Evolutionary conservation across 192 early-diverging fungal species (phyloP).

Genomic region (Geosiphon pyriformis): DNA sequence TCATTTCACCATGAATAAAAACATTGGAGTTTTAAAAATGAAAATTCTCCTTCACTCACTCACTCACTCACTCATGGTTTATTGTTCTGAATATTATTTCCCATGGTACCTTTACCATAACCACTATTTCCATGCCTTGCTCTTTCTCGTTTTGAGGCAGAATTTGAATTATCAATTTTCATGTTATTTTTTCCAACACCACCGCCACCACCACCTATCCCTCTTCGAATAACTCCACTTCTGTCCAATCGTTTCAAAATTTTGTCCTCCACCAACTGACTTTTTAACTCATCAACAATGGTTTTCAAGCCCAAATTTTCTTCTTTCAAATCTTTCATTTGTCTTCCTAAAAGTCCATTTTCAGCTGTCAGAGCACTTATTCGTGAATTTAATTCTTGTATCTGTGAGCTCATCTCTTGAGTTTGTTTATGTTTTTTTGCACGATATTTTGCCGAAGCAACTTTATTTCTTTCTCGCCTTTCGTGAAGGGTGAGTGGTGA

Average conservation of each 20-base stretch:
- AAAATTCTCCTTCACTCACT: no score
- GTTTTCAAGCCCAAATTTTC: conserved; percentile 47
- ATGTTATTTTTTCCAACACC: not conserved
- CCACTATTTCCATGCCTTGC: conserved; percentile 7
- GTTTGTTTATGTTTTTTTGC: conserved; percentile 56
- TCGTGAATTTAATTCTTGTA: conserved; percentile 30
- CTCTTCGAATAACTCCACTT: conserved; percentile 21
- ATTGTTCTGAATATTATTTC: no score
- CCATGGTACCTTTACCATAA: conserved; percentile 14
- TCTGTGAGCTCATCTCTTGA: conserved; percentile 49
- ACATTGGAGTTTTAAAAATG: no score
- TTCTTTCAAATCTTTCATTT: conserved; percentile 40
- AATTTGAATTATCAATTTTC: not conserved
- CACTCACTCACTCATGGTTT: no score
- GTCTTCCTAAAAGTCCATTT: conserved; percentile 40
- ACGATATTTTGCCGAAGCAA: conserved; percentile 56
- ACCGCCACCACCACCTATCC: not conserved
- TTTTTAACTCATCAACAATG: conserved; percentile 42
- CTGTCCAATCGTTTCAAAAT: conserved; percentile 47
- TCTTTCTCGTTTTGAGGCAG: not conserved
- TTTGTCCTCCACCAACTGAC: conserved; percentile 49
- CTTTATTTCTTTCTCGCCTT: conserved; percentile 51
- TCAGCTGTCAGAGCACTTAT: conserved; percentile 28
- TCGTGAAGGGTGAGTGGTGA: conserved; percentile 43
- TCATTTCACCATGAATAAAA: no score